Conservation (phyloP, 2,329 filamentous ascomycete species). For the Colletotrichum orbiculare region DNA sequence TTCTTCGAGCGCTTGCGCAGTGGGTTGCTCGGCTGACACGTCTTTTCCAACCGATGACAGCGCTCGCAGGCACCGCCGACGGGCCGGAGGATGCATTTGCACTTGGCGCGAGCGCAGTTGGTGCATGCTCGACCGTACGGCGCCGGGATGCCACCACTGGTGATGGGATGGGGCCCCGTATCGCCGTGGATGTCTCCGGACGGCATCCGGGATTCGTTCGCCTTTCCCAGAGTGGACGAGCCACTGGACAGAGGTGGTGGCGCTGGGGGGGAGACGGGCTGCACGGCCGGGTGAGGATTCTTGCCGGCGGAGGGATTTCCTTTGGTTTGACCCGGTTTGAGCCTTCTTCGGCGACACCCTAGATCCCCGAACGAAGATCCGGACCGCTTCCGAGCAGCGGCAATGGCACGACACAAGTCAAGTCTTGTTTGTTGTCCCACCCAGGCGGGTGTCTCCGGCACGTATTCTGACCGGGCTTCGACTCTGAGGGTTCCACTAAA, state of each 20-base stretch:
- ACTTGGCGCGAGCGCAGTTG: slow-evolving; percentile 56
- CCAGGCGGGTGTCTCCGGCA: background rate
- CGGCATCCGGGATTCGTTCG: slow-evolving; percentile 31
- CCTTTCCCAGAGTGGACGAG: background rate
- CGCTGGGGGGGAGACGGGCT: slow-evolving; percentile 2
- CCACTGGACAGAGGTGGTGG: background rate
- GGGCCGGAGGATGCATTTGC: slow-evolving; percentile 53
- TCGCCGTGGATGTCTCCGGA: slow-evolving; percentile 18
- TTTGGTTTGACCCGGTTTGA: background rate
- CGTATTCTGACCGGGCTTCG: slow-evolving; percentile 20
- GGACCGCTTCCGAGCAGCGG: background rate
- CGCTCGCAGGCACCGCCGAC: slow-evolving; percentile 48
- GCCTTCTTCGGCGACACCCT: background rate
- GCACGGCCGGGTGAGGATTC: background rate
- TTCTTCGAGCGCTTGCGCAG: slow-evolving; percentile 43
- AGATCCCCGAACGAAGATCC: slow-evolving; percentile 3
- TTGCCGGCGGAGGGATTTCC: slow-evolving; percentile 7
- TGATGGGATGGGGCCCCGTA: slow-evolving; percentile 21
- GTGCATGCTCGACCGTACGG: slow-evolving; percentile 55
- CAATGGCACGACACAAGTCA: background rate
- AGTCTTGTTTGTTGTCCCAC: slow-evolving; percentile 8
- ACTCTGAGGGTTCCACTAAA: background rate
- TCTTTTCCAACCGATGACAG: slow-evolving; percentile 53
- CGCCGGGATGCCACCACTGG: slow-evolving; percentile 39
- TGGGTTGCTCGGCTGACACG: slow-evolving; percentile 52